Conservation (phyloP, 371 early-diverging fungal species). For the Mucor lusitanicus region DNA sequence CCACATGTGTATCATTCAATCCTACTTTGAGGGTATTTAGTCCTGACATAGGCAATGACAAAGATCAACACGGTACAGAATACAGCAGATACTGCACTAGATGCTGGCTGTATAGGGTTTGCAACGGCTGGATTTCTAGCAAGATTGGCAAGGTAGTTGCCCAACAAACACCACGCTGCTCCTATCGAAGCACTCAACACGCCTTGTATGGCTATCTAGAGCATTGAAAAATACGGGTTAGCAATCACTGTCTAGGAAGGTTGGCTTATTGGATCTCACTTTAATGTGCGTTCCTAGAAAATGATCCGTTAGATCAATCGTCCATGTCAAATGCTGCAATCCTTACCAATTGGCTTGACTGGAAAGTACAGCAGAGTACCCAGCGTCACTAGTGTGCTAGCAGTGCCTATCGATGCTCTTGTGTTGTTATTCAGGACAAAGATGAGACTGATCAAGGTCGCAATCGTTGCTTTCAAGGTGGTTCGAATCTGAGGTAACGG, state of each 20-base stretch:
- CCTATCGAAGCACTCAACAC: conserved; percentile 7
- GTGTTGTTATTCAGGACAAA: conserved; percentile 11
- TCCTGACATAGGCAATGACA: conserved; percentile 27
- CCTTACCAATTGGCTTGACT: conserved; percentile 19
- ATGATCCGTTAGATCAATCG: background rate
- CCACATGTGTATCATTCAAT: background rate
- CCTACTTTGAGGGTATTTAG: conserved; percentile 36
- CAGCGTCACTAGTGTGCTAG: conserved; percentile 9
- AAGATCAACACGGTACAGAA: conserved; percentile 35
- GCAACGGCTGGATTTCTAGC: conserved; percentile 30
- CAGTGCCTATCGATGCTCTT: conserved; percentile 12
- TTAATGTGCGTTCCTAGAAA: conserved; percentile 12
- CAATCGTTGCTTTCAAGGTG: conserved; percentile 10
- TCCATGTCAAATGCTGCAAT: background rate
- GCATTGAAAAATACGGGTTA: background rate
- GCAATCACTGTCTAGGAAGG: no score
- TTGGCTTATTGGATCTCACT: background rate
- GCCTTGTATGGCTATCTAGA: conserved; percentile 11
- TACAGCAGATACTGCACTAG: conserved; percentile 31
- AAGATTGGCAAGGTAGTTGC: conserved; percentile 32
- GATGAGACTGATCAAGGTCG: conserved; percentile 5
- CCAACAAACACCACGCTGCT: conserved; percentile 20
- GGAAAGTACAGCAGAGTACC: conserved; percentile 18
- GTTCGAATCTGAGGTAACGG: conserved; percentile 9
- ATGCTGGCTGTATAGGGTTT: conserved; percentile 31